These are phyloP conservation scores for Phytophthora ramorum DNA, from an alignment of 352 stramenopile species.

Conservation along the genomic window DNA sequence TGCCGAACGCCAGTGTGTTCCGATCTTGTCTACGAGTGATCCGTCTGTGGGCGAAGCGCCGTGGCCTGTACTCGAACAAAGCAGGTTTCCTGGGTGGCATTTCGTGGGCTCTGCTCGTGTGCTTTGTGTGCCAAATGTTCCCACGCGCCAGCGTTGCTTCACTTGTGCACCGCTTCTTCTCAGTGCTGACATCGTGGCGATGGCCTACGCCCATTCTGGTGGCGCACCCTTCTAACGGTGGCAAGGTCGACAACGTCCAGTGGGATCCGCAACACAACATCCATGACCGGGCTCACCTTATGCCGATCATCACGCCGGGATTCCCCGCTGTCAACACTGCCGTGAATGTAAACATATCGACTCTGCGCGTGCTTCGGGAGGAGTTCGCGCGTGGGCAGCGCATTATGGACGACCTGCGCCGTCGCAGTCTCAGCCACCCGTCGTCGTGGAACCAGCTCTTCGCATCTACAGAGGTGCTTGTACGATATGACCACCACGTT, in stretches of 20 bases:
- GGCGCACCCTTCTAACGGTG: conserved; percentile 58
- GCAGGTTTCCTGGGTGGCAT: conserved; percentile 82
- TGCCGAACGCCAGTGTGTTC: conserved; percentile 78
- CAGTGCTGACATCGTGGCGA: conserved; percentile 74
- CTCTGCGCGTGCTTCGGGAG: conserved; percentile 72
- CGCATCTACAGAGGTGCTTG: conserved; percentile 73
- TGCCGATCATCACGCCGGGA: conserved; percentile 89
- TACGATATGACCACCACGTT: conserved; percentile 88
- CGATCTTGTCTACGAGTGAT: conserved; percentile 76
- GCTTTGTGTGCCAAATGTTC: conserved; percentile 90
- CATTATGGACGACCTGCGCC: conserved; percentile 80
- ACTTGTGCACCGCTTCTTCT: conserved; percentile 85
- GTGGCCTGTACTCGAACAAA: conserved; percentile 89
- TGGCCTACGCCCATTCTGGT: conserved; percentile 86
- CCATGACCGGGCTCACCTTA: conserved; percentile 81
- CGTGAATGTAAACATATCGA: conserved; percentile 85
- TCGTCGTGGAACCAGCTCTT: conserved; percentile 83
- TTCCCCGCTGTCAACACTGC: conserved; percentile 87
- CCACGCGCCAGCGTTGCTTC: conserved; percentile 75
- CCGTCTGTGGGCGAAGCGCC: conserved; percentile 75
- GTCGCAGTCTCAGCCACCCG: conserved; percentile 66
- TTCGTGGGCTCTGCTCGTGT: conserved; percentile 87
- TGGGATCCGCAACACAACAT: conserved; percentile 81
- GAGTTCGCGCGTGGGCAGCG: conserved; percentile 77
- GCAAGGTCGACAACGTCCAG: conserved; percentile 50